Conservation (phyloP, 2,329 filamentous ascomycete species). For the Microcyclospora pomicola region DNA sequence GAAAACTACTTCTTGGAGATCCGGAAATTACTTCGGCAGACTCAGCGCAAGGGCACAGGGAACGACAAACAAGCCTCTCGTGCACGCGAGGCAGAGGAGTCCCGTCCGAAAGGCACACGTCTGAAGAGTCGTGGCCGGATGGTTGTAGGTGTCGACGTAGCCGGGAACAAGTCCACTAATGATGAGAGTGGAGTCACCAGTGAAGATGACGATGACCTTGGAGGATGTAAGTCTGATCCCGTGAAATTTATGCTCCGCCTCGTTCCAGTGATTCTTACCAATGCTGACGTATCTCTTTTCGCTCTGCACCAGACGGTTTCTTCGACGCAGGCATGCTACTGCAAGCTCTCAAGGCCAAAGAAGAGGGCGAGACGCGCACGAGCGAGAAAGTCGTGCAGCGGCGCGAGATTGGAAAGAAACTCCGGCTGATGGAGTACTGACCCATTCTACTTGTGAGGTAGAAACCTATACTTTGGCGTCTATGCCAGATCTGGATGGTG, state of each 20-base stretch:
- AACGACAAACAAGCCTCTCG: conserved; percentile 41
- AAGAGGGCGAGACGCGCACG: conserved; percentile 33
- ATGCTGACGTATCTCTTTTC: not conserved
- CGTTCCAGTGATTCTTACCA: not conserved
- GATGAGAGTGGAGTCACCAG: conserved; percentile 60
- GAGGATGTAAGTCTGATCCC: conserved; percentile 63
- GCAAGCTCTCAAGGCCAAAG: conserved; percentile 63
- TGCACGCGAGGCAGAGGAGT: conserved; percentile 48
- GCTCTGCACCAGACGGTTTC: conserved; percentile 59
- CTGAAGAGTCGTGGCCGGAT: conserved; percentile 60
- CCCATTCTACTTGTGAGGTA: too few relatives aligned
- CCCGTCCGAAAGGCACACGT: conserved; percentile 29
- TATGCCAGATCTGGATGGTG: too few relatives aligned
- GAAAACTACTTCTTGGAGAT: conserved; percentile 88
- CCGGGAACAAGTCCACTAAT: conserved; percentile 42
- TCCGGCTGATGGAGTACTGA: conserved; percentile 56
- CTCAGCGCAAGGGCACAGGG: conserved; percentile 38
- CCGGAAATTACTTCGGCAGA: conserved; percentile 64
- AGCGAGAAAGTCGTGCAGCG: conserved; percentile 46
- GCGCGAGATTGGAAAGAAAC: conserved; percentile 60
- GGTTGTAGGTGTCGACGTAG: conserved; percentile 38
- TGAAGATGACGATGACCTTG: conserved; percentile 60
- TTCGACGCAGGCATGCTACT: conserved; percentile 94
- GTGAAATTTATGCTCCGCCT: conserved; percentile 1
- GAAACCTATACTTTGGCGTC: too few relatives aligned